Conservation (phyloP, 345 rosid species). For the Populus euphratica region DNA sequence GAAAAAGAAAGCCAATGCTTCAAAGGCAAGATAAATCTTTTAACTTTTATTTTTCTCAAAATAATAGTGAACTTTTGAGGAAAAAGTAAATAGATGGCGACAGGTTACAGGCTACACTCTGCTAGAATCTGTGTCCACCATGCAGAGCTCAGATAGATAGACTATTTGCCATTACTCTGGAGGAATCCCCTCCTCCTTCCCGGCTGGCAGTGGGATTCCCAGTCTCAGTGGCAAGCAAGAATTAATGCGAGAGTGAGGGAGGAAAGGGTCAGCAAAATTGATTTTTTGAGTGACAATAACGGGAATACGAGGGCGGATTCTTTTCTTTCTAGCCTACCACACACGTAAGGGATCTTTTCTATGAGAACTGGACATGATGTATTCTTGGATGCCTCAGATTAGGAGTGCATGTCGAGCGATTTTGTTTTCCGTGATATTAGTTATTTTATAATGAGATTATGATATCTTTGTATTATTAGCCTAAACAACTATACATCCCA, state of each 20-base stretch:
- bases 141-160: neutral
- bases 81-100: too few relatives aligned
- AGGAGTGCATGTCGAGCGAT: too few relatives aligned
- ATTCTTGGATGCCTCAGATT: too few relatives aligned
- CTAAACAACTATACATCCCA: too few relatives aligned
- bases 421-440: too few relatives aligned
- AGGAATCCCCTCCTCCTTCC: neutral
- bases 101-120: neutral
- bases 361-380: neutral
- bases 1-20: neutral
- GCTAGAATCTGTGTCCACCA: neutral
- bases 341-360: neutral
- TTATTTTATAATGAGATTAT: too few relatives aligned
- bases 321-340: neutral
- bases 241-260: neutral
- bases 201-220: neutral
- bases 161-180: neutral
- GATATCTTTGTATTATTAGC: too few relatives aligned
- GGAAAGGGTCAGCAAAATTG: neutral
- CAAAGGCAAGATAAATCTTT: neutral
- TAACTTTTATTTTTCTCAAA: neutral
- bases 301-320: neutral
- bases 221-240: neutral
- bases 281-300: neutral
- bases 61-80: neutral